Evolutionary conservation across 2,329 filamentous ascomycete species (phyloP).

Genomic region (Eutypella sp.): DNA sequence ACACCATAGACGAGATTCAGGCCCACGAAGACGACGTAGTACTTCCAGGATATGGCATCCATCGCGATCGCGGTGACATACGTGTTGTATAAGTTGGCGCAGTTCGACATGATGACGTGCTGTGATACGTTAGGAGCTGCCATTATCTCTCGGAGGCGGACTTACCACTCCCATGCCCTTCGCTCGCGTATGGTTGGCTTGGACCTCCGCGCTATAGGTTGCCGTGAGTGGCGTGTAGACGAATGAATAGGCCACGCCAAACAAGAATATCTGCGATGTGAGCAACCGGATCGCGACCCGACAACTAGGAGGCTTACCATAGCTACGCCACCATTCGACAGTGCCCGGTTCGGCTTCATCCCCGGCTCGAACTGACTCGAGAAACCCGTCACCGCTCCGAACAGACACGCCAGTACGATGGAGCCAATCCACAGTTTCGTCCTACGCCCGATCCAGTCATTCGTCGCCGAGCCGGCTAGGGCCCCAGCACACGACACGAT

Average conservation of each 20-base stretch:
- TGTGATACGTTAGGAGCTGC: neutral
- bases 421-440: constrained; percentile 12
- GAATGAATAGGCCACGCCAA: constrained; percentile 10
- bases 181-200: constrained; percentile 7
- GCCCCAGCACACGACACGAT: constrained; percentile 9
- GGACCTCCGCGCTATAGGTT: constrained; percentile 12
- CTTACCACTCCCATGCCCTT: constrained; percentile 26
- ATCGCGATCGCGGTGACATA: constrained; percentile 27
- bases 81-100: constrained; percentile 28
- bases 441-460: constrained; percentile 23
- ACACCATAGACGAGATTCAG: constrained; percentile 24
- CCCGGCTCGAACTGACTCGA: constrained; percentile 15
- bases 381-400: constrained; percentile 15
- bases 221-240: constrained; percentile 12
- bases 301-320: constrained; percentile 17
- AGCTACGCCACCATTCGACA: constrained; percentile 9
- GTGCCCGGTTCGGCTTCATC: neutral
- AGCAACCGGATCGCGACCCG: neutral
- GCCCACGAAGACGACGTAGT: constrained; percentile 28
- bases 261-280: constrained; percentile 8
- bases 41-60: constrained; percentile 25
- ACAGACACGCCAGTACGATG: constrained; percentile 10
- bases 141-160: neutral
- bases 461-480: constrained; percentile 26
- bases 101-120: constrained; percentile 24